Evolutionary conservation across 164 flowering plant species (phyloP).

Genomic region (Tinospora cordifolia): DNA sequence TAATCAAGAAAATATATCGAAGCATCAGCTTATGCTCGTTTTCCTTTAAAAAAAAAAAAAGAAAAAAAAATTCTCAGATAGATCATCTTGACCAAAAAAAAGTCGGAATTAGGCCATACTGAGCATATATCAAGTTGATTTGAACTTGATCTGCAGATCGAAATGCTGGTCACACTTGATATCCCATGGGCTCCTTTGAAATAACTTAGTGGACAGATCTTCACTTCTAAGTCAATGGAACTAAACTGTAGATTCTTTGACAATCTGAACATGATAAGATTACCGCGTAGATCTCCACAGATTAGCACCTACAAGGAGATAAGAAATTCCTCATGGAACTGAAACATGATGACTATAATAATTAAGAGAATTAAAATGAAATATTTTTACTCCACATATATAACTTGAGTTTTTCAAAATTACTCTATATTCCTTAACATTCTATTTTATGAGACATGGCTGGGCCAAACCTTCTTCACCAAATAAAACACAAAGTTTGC

Average conservation of each 20-base stretch:
- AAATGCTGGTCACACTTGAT: constrained; percentile 66
- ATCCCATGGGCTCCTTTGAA: constrained; percentile 98
- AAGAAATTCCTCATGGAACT: neutral
- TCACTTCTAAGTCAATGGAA: constrained; percentile 27
- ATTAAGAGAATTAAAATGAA: neutral
- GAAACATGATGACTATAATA: neutral
- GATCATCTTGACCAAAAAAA: neutral
- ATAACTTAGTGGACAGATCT: constrained; percentile 44
- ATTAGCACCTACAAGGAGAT: constrained; percentile 56
- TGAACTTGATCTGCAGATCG: constrained; percentile 26
- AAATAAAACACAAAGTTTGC: neutral
- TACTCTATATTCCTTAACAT: neutral
- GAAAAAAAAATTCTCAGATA: neutral
- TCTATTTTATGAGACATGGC: neutral
- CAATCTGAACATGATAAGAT: constrained; percentile 62
- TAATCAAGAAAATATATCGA: neutral
- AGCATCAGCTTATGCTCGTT: neutral
- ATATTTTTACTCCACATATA: neutral
- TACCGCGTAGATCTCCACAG: constrained; percentile 97
- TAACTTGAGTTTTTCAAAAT: neutral
- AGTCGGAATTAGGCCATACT: constrained; percentile 35
- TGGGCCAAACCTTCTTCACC: neutral
- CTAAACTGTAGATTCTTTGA: constrained; percentile 25
- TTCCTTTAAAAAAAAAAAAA: too few species aligned
- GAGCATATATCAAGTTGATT: constrained; percentile 58